Percentiles rank a stretch among this genome's conserved stretches.
Conservation (phyloP, 176 grass and related monocot genomes). For the Raddia distichophylla region DNA sequence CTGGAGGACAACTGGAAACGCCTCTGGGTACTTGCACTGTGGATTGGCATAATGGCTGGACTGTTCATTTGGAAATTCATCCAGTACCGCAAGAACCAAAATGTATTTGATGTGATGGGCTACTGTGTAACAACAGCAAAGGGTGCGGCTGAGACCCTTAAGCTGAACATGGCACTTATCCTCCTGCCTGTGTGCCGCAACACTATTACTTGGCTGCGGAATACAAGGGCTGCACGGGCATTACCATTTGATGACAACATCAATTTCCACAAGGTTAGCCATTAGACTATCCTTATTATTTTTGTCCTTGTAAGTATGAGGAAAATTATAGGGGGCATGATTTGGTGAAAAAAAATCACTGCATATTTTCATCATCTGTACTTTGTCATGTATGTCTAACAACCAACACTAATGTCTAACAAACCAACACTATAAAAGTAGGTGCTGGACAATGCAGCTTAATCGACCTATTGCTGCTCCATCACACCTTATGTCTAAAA, state of each 20-base stretch:
- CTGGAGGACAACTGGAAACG: conserved; percentile 98
- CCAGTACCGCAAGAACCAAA: conserved; percentile 65
- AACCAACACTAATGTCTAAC: no score
- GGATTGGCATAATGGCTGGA: conserved; percentile 84
- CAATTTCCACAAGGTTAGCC: conserved; percentile 89
- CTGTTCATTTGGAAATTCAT: conserved; percentile 96
- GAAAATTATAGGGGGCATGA: neutral
- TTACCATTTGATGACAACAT: conserved; percentile 95
- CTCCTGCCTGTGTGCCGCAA: conserved; percentile 94
- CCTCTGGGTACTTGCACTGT: conserved; percentile 83
- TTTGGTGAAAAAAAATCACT: conserved; percentile 18
- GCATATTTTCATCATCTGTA: neutral
- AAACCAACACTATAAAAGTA: neutral
- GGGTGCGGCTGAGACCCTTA: conserved; percentile 95
- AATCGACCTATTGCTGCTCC: neutral
- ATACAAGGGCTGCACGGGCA: conserved; percentile 70
- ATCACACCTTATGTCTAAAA: conserved; percentile 34
- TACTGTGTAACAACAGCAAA: conserved; percentile 87
- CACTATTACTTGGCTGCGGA: conserved; percentile 93
- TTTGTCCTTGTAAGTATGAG: neutral
- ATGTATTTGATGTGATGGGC: conserved; percentile 84
- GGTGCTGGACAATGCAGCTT: conserved; percentile 16
- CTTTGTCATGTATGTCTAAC: conserved; percentile 9
- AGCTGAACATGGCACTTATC: conserved; percentile 95
- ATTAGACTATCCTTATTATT: conserved; percentile 15